Base-by-base conservation (phyloP, 2,329 filamentous ascomycete genomes). In the Phaeoacremonium minimum region DNA sequence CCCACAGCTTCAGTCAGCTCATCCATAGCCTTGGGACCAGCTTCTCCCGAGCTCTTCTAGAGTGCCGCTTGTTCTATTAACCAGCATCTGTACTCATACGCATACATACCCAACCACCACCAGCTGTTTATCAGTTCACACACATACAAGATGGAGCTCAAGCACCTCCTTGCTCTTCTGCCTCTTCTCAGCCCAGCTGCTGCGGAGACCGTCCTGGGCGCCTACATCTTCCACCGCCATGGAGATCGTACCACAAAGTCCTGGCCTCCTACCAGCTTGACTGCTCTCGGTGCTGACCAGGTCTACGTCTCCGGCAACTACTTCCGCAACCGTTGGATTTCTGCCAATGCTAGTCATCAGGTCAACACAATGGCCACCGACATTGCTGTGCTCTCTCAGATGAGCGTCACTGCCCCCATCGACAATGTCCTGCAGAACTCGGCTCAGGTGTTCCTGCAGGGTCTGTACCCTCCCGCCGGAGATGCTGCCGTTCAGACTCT, bases 221-320 rank as follows among this genome's bases (percentile, higher is more conserved):
- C 83, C 31, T 93, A 90, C 61, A 80, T 95, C 61, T 95, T 94
- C 69, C 80, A 87, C 49, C 85, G 90, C 31, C 90, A 96, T 65
- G 90, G 90, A 40, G 90, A 96, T 61, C 80, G 90, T 38, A 91
- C 88, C 1, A 66, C 87, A 45, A 95, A 95, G 66, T 70, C 77
- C 14, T 79, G 78, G 44, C 69, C 80, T 31, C 84, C 85, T 11
- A 79, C 86, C 18, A 73, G 75, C 46, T 64, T 96, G 56, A 95
- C 90, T 11, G 73, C 83, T 41, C 73, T 95, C 35, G 90, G 90
- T 19, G 88, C 90, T 55, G 65, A 74, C 32, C 72, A 96, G 65
- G 80, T 89, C 47, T 83, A 79, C 61, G 68, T 71, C 32, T 82
- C 84, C 1, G 90, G 87, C 43, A 59, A 67, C 38, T 91, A 83